A percentile compares a stretch with the other conserved stretches of the same genome.
Conservation (phyloP, 2,329 filamentous ascomycete genomes). For the Fusarium heterosporum region DNA sequence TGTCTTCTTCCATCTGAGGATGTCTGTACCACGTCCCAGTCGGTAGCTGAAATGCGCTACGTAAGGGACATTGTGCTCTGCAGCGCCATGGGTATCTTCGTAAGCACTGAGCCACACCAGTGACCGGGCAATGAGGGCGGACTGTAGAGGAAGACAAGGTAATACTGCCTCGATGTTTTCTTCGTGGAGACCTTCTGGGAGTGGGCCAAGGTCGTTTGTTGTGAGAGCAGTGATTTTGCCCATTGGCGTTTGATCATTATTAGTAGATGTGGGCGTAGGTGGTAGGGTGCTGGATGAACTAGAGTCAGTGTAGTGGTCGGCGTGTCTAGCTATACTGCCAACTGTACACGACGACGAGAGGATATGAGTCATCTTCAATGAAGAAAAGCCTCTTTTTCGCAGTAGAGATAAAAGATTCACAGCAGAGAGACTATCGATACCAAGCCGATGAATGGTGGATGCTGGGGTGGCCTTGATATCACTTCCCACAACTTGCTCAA, state of each 20-base stretch:
- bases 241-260: not conserved
- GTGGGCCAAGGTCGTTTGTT: not conserved
- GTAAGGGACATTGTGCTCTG: slow-evolving; percentile 10
- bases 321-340: not conserved
- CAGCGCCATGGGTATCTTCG: not conserved
- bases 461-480: not conserved
- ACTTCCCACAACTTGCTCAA: slow-evolving; percentile 8
- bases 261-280: not conserved
- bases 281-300: not conserved
- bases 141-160: slow-evolving; percentile 29
- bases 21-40: slow-evolving; percentile 2
- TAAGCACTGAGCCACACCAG: slow-evolving; percentile 10
- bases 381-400: slow-evolving; percentile 1
- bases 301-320: not conserved
- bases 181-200: not conserved
- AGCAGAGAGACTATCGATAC: slow-evolving; percentile 21
- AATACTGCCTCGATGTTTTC: slow-evolving; percentile 6
- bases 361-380: slow-evolving; percentile 10
- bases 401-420: slow-evolving; percentile 21
- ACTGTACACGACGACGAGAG: slow-evolving; percentile 4
- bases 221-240: rapidly evolving
- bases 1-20: not conserved
- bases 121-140: slow-evolving; percentile 19
- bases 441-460: slow-evolving; percentile 16
- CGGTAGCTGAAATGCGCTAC: slow-evolving; percentile 26